Evolutionary conservation across 208 protist genomes (phyloP), one percentile per base, ranked within the genome.

Genomic region (Novymonas esmeraldas): DNA sequence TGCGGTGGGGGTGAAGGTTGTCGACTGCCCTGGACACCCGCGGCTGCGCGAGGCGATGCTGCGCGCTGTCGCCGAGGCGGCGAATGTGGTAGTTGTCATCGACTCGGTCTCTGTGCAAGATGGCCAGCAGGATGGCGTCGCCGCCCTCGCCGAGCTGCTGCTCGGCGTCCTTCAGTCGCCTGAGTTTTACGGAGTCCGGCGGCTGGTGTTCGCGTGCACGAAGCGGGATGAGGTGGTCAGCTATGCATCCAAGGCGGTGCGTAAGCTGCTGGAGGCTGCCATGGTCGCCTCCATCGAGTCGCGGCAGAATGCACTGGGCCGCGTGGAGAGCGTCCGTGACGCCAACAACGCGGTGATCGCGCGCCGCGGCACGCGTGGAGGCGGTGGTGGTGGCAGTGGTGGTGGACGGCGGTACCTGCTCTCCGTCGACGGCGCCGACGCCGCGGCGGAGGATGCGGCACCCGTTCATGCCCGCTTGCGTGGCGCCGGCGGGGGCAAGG

Each of bases 161-260:
- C 24, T 87, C 13, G 62, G 58, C 6, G 62, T 92, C 3, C 54
- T 94, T 31, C 78, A 89, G 49, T 81, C 87, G 1, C 76, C 86
- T n/a, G 79, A 78, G 42, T 93, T 93, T 60, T 84, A 84, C 38
- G 86, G 87, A 6, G 89, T 94, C 49, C 51, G 78, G 38, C 31
- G 55, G 18, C 29, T 96, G 1, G 54, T 92, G 11, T 72, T 96
- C 36, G 88, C 80, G n/a, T 92, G 85, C 55, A 94, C 80, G 9
- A 93, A 94, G 64, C 81, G 91, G 1, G 91, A 96, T 54, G 88
- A 93, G 60, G 38, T 92, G 3, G 93, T 87, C 34, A 92, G 85
- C 70, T 96, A 93, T 76, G 76, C 84, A 33, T 38, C 84, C n/a
- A 86, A 83, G 55, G 82, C 88, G 39, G 82, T 94, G 55, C 75